Base-by-base conservation (phyloP, 169 alveolate genomes). In the Plasmodium coatneyi region DNA sequence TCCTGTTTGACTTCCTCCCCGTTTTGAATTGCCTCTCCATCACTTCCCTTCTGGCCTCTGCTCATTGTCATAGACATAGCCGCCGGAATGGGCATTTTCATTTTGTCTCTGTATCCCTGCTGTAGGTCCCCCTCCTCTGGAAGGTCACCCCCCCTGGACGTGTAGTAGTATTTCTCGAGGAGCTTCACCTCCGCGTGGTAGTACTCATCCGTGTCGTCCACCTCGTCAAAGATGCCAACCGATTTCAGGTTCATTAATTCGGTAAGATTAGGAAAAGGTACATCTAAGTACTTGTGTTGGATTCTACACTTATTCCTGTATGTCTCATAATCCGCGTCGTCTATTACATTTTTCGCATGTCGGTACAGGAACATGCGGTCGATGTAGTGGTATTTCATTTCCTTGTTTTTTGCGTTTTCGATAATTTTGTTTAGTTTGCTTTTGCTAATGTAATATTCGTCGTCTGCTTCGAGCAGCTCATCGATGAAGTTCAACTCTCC, bases 331-430 rank as follows among this genome's bases (percentile, higher is more conserved):
- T 86, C 93, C 10, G 36, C 78, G 46, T 86, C 93, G 41, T 78
- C 93, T 49, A 86, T 78, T 14, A 86, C 93, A 86, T 86, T 74
- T 76, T 86, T 86, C 19, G 93, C 93, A 86, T 86, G 93, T 52
- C 93, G 52, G 36, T 86, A 86, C 34, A 86, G 43, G 80, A 86
- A 86, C 86, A 86, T 34, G n/a, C 93, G 52, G 74, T 86, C 93
- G 19, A 86, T 86, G 70, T 86, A 86, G 80, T 86, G 93, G 54
- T 86, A 86, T 30, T 76, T 86, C 84, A 78, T 86, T 74, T 86
- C 93, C 41, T 86, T 86, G 28, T 86, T 86, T 54, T 86, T 86
- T 32, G 93, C 93, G 76, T 86, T 86, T 25, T 86, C 93, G 41
- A 86, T 60, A 10, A 86, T 76, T 74, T 86, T 86, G 30, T 86